These are phyloP conservation scores for Trichomonas gallinae DNA, from an alignment of 208 protist species.

Conservation along the genomic window DNA sequence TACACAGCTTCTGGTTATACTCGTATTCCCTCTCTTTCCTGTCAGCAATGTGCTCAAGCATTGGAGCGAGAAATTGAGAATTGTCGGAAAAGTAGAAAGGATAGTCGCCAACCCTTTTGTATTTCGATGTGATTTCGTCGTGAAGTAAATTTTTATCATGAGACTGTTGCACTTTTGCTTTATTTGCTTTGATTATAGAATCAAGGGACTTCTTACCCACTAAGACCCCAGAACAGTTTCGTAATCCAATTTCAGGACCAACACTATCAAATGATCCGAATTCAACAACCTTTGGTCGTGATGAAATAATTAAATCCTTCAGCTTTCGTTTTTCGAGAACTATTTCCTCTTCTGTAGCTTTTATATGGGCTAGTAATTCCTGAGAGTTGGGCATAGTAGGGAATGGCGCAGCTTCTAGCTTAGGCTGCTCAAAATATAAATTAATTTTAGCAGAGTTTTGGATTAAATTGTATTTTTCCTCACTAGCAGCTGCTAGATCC, in stretches of 20 bases:
- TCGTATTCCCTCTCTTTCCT: background rate
- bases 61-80: background rate
- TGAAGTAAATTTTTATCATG: background rate
- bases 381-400: background rate
- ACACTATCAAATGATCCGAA: background rate
- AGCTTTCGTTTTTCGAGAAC: background rate
- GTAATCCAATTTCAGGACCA: background rate
- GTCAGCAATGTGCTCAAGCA: background rate
- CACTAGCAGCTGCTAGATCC: background rate
- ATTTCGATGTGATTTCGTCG: background rate
- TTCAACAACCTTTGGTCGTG: background rate
- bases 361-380: background rate
- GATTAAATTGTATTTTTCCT: background rate
- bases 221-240: background rate
- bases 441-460: background rate
- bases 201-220: background rate
- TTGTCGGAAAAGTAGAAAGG: background rate
- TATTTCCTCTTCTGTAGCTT: background rate
- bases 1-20: background rate
- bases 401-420: background rate
- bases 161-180: background rate
- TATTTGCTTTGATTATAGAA: background rate
- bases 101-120: background rate
- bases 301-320: background rate
- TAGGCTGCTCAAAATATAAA: background rate